Conservation (phyloP, 2,329 filamentous ascomycete species). For the Fusarium nanum region DNA sequence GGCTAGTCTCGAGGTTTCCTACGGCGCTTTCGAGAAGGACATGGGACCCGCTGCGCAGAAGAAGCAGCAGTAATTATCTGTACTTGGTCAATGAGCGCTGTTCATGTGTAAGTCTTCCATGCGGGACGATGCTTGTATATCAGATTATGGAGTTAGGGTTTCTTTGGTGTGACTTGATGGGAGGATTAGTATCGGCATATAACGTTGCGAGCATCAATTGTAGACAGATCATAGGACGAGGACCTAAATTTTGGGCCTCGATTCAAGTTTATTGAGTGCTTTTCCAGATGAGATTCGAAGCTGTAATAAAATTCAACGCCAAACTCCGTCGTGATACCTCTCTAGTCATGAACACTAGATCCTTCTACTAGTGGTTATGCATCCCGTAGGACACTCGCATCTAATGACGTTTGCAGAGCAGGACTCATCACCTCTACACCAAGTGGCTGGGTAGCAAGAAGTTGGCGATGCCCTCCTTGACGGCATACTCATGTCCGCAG, state of each 20-base stretch:
- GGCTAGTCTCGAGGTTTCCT: slow-evolving; percentile 85
- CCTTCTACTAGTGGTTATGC: slow-evolving; percentile 2
- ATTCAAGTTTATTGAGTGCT: slow-evolving; percentile 22
- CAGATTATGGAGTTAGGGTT: slow-evolving; percentile 49
- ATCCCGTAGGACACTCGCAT: not conserved
- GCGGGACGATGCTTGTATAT: slow-evolving; percentile 44
- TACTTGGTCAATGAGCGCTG: slow-evolving; percentile 21
- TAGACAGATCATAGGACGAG: slow-evolving; percentile 36
- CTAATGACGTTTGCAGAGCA: not conserved
- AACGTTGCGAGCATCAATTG: slow-evolving; percentile 37
- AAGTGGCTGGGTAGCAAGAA: slow-evolving; percentile 94
- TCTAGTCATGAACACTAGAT: slow-evolving; percentile 11
- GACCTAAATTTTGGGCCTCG: slow-evolving; percentile 15
- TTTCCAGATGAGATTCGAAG: slow-evolving; percentile 30
- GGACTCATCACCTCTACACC: slow-evolving; percentile 60
- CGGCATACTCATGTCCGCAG: slow-evolving; percentile 92
- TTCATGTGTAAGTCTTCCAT: slow-evolving; percentile 20
- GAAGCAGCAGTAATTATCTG: slow-evolving; percentile 63
- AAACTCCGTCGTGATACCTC: slow-evolving; percentile 40
- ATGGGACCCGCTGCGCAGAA: slow-evolving; percentile 90
- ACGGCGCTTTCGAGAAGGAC: slow-evolving; percentile 96
- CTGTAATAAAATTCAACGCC: slow-evolving; percentile 40
- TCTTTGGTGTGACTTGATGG: slow-evolving; percentile 43
- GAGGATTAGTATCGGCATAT: slow-evolving; percentile 40
- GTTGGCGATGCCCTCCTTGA: slow-evolving; percentile 97